Conservation (phyloP, 768 basidiomycete species). For the Grammothele lineata region DNA sequence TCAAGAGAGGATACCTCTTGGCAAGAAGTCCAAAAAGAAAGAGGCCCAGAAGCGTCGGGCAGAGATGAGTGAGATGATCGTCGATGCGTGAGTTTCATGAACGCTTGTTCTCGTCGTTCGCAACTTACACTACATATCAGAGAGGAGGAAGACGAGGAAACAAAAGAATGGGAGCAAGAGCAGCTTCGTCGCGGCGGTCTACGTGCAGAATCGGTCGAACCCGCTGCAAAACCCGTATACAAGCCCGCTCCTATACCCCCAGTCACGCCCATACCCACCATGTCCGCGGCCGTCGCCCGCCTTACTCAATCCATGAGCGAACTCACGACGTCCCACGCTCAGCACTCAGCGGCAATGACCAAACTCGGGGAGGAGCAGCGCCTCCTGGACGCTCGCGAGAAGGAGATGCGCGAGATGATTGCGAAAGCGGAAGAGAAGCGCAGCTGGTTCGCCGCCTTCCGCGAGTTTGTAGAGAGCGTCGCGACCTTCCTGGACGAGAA, state of each 20-base stretch:
- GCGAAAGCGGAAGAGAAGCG: slow-evolving; percentile 71
- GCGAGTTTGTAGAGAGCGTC: slow-evolving; percentile 77
- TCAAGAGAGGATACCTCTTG: slow-evolving; percentile 79
- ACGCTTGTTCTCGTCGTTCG: neutral
- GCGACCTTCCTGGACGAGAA: slow-evolving; percentile 89
- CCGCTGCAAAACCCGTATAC: slow-evolving; percentile 53
- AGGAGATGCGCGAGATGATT: slow-evolving; percentile 72
- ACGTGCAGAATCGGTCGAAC: slow-evolving; percentile 30
- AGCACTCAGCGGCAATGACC: slow-evolving; percentile 51
- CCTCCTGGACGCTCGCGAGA: slow-evolving; percentile 57
- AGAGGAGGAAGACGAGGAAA: slow-evolving; percentile 81
- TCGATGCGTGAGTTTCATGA: slow-evolving; percentile 59
- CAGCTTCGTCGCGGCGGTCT: slow-evolving; percentile 76
- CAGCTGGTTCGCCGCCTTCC: slow-evolving; percentile 76
- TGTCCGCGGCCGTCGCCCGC: slow-evolving; percentile 56
- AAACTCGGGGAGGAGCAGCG: slow-evolving; percentile 55
- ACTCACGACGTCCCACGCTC: slow-evolving; percentile 64
- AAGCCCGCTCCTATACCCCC: slow-evolving; percentile 70
- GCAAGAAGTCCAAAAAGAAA: slow-evolving; percentile 73
- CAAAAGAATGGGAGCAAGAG: slow-evolving; percentile 80
- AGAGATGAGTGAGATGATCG: slow-evolving; percentile 76
- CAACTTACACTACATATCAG: slow-evolving; percentile 29
- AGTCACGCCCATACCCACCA: slow-evolving; percentile 55
- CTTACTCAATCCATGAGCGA: slow-evolving; percentile 56
- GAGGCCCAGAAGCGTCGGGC: slow-evolving; percentile 66